Percentiles rank a stretch among this genome's conserved stretches.
Conservation (phyloP, 2,329 filamentous ascomycete species). For the Trichoderma afroharzianum region DNA sequence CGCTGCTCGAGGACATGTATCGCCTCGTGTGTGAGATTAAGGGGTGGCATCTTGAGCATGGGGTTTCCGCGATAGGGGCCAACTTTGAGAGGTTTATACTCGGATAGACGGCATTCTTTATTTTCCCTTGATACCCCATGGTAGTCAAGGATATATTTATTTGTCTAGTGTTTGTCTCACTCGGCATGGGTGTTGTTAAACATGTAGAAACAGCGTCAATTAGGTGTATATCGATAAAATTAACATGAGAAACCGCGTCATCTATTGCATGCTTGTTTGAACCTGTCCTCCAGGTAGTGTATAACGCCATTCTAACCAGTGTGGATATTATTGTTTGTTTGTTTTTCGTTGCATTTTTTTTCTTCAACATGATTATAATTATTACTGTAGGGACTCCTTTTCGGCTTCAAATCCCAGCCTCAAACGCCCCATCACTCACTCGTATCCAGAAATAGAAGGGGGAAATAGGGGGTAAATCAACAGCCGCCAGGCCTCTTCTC, state of each 20-base stretch:
- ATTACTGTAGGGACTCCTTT: background rate
- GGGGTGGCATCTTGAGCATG: constrained; percentile 71
- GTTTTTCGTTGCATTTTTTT: background rate
- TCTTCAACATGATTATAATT: background rate
- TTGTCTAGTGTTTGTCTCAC: background rate
- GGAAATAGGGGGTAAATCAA: background rate
- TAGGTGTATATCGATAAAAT: background rate
- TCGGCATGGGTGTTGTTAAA: rapidly evolving
- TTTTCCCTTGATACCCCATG: background rate
- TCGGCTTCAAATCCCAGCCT: background rate
- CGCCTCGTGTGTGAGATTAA: constrained; percentile 74
- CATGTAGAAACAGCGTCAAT: background rate
- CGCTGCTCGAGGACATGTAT: constrained; percentile 68
- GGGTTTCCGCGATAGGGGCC: constrained; percentile 60
- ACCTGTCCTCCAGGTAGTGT: background rate
- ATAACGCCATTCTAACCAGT: background rate
- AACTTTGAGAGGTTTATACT: constrained; percentile 81
- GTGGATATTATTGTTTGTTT: background rate
- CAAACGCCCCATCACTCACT: background rate
- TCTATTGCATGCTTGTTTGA: background rate
- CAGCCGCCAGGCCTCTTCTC: background rate
- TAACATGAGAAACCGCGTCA: background rate
- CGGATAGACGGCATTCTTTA: constrained; percentile 37
- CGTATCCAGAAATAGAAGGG: background rate
- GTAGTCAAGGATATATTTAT: background rate